A percentile compares a stretch with the other conserved stretches of the same genome.
Conservation (phyloP, 2,329 filamentous ascomycete genomes). For the Lasiodiplodia theobromae region DNA sequence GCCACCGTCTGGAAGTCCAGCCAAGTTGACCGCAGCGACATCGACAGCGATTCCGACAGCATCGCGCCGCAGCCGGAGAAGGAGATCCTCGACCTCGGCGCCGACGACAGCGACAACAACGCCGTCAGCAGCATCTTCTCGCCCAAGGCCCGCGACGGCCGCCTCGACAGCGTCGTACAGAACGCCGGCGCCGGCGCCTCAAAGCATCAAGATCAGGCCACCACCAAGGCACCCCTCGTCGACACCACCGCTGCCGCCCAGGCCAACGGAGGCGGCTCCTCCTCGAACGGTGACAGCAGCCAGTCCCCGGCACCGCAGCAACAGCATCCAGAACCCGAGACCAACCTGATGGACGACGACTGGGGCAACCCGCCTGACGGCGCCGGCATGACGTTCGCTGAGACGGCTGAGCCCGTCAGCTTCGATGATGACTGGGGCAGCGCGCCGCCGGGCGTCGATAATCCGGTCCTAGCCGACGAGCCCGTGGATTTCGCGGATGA, state of each 20-base stretch:
- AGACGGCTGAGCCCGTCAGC: background rate
- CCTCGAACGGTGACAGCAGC: background rate
- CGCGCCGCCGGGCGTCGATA: slow-evolving; percentile 7
- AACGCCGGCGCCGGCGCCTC: background rate
- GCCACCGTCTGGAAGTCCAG: background rate
- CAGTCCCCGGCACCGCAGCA: background rate
- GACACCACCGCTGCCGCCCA: background rate
- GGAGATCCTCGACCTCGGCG: slow-evolving; percentile 13
- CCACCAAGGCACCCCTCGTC: background rate
- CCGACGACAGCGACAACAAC: slow-evolving; percentile 10
- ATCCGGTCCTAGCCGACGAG: background rate
- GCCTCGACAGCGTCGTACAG: slow-evolving; percentile 4
- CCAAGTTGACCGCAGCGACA: background rate
- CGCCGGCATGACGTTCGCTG: background rate
- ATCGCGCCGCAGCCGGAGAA: slow-evolving; percentile 11
- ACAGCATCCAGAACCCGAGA: background rate
- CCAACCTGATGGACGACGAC: slow-evolving; percentile 20
- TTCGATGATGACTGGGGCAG: slow-evolving; percentile 23
- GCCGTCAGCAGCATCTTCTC: slow-evolving; percentile 6
- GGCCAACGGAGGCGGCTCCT: background rate
- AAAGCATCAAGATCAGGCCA: too few species aligned
- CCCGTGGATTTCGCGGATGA: slow-evolving; percentile 10
- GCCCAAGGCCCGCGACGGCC: background rate
- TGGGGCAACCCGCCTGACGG: slow-evolving; percentile 5
- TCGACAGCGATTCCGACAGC: slow-evolving; percentile 15